These are phyloP conservation scores for Ophiostoma montium DNA, from an alignment of 2,329 filamentous ascomycete genomes.

Conservation along the genomic window DNA sequence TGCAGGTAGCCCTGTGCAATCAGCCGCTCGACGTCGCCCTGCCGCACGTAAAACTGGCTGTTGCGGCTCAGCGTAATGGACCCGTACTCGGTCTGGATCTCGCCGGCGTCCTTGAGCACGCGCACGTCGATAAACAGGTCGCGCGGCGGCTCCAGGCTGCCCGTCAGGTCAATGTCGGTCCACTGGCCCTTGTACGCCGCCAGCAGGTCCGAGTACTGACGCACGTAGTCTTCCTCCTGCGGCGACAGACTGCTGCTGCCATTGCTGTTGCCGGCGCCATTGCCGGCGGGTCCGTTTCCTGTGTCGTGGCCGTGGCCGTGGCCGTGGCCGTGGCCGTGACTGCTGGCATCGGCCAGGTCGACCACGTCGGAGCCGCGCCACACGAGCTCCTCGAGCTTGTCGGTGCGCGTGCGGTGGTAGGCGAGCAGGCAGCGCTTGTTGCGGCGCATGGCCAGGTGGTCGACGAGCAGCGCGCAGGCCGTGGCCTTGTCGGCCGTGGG, in stretches of 20 bases:
- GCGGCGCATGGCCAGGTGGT: conserved; percentile 86
- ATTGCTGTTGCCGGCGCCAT: neutral
- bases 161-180: conserved; percentile 94
- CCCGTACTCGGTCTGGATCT: conserved; percentile 99
- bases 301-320: conserved; percentile 21
- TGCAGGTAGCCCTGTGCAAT: conserved; percentile 93
- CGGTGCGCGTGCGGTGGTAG: conserved; percentile 79
- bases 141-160: conserved; percentile 81
- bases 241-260: conserved; percentile 68
- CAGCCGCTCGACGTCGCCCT: conserved; percentile 86
- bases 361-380: conserved; percentile 81
- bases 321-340: conserved; percentile 22
- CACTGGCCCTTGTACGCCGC: conserved; percentile 97
- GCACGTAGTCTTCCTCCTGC: conserved; percentile 91
- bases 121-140: conserved; percentile 96
- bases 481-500: conserved; percentile 69
- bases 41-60: conserved; percentile 92
- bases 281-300: conserved; percentile 12
- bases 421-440: conserved; percentile 93
- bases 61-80: conserved; percentile 96
- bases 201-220: conserved; percentile 79
- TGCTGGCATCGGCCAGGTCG: conserved; percentile 49
- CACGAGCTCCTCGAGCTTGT: conserved; percentile 85
- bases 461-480: conserved; percentile 78
- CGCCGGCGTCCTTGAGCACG: conserved; percentile 89